Conservation (phyloP, 345 rosid species). For the Camelina laxa region DNA sequence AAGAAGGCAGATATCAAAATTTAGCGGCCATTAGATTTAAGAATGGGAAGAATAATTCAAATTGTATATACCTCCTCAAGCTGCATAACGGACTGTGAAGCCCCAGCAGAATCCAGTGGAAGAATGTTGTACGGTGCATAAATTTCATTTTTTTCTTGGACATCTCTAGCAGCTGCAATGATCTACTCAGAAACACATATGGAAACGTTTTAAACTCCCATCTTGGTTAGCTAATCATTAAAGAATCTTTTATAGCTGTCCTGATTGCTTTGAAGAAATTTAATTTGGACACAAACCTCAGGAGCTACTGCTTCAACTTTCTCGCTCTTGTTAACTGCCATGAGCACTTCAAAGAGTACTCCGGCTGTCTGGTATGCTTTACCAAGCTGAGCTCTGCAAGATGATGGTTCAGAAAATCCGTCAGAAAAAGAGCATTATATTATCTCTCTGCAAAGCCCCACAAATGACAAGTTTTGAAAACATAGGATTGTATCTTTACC, state of each 20-base stretch:
- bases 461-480: slow-evolving; percentile 2
- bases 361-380: slow-evolving; percentile 99
- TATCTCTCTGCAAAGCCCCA: slow-evolving; percentile 6
- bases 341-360: slow-evolving; percentile 96
- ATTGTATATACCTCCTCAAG: slow-evolving; percentile 75
- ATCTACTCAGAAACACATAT: slow-evolving; percentile 60
- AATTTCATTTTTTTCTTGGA: slow-evolving; percentile 97
- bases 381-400: slow-evolving; percentile 94
- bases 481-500: slow-evolving; percentile 48
- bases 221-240: slow-evolving; percentile 14
- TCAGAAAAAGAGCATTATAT: slow-evolving; percentile 32
- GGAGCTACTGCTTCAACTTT: slow-evolving; percentile 99
- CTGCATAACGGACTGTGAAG: slow-evolving; percentile 92
- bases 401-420: slow-evolving; percentile 23
- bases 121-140: slow-evolving; percentile 97
- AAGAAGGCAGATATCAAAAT: slow-evolving; percentile 25
- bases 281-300: slow-evolving; percentile 62
- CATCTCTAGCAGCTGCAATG: slow-evolving; percentile 96
- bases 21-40: slow-evolving; percentile 13
- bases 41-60: slow-evolving; percentile 9
- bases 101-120: slow-evolving; percentile 95
- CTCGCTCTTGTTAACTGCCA: slow-evolving; percentile 96
- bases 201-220: slow-evolving; percentile 13
- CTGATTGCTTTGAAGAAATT: slow-evolving; percentile 19
- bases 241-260: not conserved